Evolutionary conservation across 1,284 basidiomycete species (phyloP), one percentile per base, ranked within the genome.

Genomic region (Ustilago shanxiensis): DNA sequence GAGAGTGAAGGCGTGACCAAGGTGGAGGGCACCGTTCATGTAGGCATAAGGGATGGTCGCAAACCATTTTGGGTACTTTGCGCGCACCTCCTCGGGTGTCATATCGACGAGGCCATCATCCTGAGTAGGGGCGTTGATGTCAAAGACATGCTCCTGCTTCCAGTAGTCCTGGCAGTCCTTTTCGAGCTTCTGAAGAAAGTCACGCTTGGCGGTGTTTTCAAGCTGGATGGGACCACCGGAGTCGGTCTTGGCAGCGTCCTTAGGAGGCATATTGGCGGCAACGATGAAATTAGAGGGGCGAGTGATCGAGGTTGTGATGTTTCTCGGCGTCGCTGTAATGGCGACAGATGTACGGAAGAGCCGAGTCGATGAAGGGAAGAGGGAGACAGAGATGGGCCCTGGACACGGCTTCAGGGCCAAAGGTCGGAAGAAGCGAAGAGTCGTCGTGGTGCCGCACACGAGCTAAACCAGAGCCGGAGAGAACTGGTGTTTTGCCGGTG

Each of bases 1-100:
- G 87, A 99, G 94, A 47, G 95, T 96, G 88, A 99, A 99, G 0
- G 93, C 96, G 88, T 99, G 97, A 47, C 97, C 97, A 37, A 99
- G 89, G 87, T 99, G 97, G 79, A 99, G 90, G 75, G 93, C 93
- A 56, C 97, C 97, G 86, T 99, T 99, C 95, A 98, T 98, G 89
- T 99, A 99, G 2, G 85, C 81, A 64, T 84, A 86, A 29, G 96
- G 95, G 87, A 93, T 95, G 87, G 92, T 98, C 64, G 95, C 95
- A 84, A 98, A 93, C 94, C 95, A 98, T 88, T 98, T 99, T 37
- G 95, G 95, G 86, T 91, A 91, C 88, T 92, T 91, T 68, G 87
- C 86, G 65, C 89, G 87, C 45, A 89, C 83, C 71, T 82, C 80
- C 41, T 83, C 82, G 11, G 82, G 83, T 0, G 79, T 65, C 69